These are phyloP conservation scores for Brassica nigra DNA, from an alignment of 345 rosid genomes.

Conservation along the genomic window DNA sequence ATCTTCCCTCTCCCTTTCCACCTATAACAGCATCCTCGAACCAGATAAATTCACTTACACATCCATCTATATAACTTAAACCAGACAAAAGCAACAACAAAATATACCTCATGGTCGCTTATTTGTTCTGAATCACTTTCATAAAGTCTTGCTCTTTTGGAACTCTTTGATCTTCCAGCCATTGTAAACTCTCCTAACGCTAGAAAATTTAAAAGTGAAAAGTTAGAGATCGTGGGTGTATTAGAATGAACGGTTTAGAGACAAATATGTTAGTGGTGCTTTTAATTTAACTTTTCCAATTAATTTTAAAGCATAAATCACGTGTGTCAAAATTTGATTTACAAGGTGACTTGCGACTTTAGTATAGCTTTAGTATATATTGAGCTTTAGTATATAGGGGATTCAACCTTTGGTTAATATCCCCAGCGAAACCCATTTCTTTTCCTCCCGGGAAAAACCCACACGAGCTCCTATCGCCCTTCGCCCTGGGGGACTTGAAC, in stretches of 20 bases:
- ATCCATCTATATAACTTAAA: not conserved
- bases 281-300: too few species aligned
- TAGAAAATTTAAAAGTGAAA: not conserved
- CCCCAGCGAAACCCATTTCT: not conserved
- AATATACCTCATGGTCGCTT: constrained; percentile 34
- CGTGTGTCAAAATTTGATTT: too few species aligned
- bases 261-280: too few species aligned
- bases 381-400: too few species aligned
- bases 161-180: constrained; percentile 45
- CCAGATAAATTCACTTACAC: not conserved
- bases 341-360: too few species aligned
- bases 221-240: too few species aligned
- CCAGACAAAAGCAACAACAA: not conserved
- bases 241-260: too few species aligned
- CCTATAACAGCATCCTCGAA: not conserved
- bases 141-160: constrained; percentile 41
- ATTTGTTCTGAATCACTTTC: constrained; percentile 42
- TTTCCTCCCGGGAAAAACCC: constrained; percentile 38
- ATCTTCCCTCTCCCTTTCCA: constrained; percentile 22
- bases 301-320: too few species aligned
- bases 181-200: constrained; percentile 24
- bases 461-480: constrained; percentile 39
- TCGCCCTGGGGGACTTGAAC: constrained; percentile 69
- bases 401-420: not conserved
- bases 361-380: too few species aligned